Evolutionary conservation across 2,329 filamentous ascomycete genomes (phyloP), one percentile per base, ranked within the genome.

Genomic region (Macrophomina tecta): DNA sequence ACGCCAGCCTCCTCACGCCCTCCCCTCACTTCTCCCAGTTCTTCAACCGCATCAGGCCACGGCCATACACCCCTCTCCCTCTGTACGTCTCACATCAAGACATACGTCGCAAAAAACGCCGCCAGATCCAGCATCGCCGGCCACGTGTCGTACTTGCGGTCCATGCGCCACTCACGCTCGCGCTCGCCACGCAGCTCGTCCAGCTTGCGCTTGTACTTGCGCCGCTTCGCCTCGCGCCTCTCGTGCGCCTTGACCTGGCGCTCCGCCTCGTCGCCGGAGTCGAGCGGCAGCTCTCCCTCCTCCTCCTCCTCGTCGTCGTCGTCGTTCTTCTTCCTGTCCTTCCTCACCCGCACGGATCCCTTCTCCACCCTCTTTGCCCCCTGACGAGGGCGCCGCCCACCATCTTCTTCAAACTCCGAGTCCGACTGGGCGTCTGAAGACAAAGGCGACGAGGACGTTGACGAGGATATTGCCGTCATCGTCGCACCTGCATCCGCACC

Each of bases 121-220:
- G 42, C 58, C 45, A 49, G 14, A 28, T 62, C 58, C 58, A 62
- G 42, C 58, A 62, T 38, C 30, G 30, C 58, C 11, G 42, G 58
- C 58, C 42, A 62, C 32, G 16, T 28, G 28, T 62, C 58, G n/a
- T 48, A 48, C 45, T 62, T 49, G n/a, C 30, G 30, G 14, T 38
- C 58, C 58, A 36, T 48, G 30, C 30, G 9, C 5, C 23, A 5
- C 42, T n/a, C 52, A 5, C 30, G 42, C 40, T 48, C 55, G 23
- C 34, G 42, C 56, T 61, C 36, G 16, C 56, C 6, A 11, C 40
- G 23, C 56, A 46, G 40, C 4, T 61, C 40, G 6, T 45, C 28
- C 14, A 34, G 40, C 56, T 46, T 45, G 12, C 30, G 14, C 56
- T 45, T 32, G 28, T 45, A 32, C 30, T 32, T 46, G 7, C 28